These are phyloP conservation scores for Beauveria sp. DNA, from an alignment of 2,329 filamentous ascomycete genomes.

Conservation along the genomic window DNA sequence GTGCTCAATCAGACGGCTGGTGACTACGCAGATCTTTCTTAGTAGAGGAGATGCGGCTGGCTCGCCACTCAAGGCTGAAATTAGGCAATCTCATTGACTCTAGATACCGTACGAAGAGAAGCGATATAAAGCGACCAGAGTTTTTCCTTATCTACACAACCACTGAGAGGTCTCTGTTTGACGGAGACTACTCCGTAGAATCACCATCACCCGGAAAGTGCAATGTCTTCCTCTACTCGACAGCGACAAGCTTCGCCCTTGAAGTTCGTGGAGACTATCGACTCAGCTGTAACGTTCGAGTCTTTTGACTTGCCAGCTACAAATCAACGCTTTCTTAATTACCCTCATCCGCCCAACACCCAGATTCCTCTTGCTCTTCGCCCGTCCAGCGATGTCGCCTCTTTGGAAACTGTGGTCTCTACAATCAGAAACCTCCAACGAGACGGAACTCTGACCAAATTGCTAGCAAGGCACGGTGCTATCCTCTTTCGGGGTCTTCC, in stretches of 20 bases:
- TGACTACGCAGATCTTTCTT: no score
- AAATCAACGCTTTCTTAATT: background rate
- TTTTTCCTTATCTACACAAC: no score
- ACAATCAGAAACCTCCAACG: background rate
- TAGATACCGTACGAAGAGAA: no score
- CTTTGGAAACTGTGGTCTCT: background rate
- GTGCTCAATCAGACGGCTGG: no score
- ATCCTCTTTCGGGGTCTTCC: slow-evolving; percentile 18
- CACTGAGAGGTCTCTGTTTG: background rate
- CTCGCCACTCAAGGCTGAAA: no score
- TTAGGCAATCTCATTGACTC: no score
- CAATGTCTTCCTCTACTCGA: background rate
- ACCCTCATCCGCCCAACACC: background rate
- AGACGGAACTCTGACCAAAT: background rate
- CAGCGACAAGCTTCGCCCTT: background rate
- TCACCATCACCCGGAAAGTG: no score
- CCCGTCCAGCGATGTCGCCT: background rate
- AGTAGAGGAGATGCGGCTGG: no score
- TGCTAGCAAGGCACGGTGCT: background rate
- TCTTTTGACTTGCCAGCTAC: background rate
- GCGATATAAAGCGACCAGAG: no score
- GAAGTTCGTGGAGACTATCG: background rate
- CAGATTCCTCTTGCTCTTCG: background rate
- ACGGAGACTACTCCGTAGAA: background rate
- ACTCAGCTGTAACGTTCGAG: background rate